Evolutionary conservation across 352 stramenopile species (phyloP), one percentile per base, ranked within the genome.

Genomic region (Phytophthora colocasiae): DNA sequence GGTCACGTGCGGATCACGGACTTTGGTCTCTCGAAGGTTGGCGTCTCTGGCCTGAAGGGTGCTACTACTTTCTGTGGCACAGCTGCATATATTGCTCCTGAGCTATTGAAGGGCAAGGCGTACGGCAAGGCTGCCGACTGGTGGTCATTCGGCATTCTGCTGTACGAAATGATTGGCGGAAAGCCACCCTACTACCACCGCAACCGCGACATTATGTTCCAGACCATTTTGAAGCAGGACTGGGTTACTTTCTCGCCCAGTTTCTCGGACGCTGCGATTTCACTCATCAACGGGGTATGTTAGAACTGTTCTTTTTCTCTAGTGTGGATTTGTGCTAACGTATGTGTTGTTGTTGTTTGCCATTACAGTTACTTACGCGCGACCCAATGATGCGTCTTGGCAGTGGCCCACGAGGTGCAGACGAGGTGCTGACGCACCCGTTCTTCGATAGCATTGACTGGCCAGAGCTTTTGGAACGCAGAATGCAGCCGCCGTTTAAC

Each of bases 131-230:
- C 90, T 45, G 95, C 97, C 8, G 95, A 98, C 66, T 98, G 92
- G 93, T 98, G 95, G 95, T 96, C 86, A 2, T 97, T 98, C 58
- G 95, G 95, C 49, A 97, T 96, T 36, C 48, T 98, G 57, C 70
- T 98, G n/a, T 98, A 98, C 77, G 94, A 98, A 66, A 98, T 98
- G 94, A 96, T 98, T 49, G 96, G 89, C 27, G 94, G 93, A 55
- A 95, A 96, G 65, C 89, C 89, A 15, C 90, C 90, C 56, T 96
- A 96, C 67, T 97, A 97, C 70, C 87, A 96, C 63, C 87, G 87
- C 66, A 97, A 97, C 77, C 86, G 87, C 51, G 87, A 96, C 62
- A 96, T 96, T 59, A 97, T 97, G 90, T 96, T 96, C 74, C 87
- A 95, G 69, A 97, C 89, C 49, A 97, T 97, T 71, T 61, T 97